Evolutionary conservation across 352 stramenopile species (phyloP).

Genomic region (Elongisporangium anandrum): DNA sequence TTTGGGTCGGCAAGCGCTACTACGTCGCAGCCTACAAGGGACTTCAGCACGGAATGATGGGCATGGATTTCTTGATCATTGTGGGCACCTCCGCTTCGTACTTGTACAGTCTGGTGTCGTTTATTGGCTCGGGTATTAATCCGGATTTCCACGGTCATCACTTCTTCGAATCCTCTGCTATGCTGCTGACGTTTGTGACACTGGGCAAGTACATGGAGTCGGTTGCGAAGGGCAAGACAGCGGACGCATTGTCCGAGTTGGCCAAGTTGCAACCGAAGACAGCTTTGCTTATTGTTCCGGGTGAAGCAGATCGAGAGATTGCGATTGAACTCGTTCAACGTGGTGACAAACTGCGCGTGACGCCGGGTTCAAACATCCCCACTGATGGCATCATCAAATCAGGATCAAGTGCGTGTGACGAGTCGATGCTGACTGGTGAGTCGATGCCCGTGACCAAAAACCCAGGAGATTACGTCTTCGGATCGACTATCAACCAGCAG

Average conservation of each 20-base stretch:
- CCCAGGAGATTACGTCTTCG: slow-evolving; percentile 75
- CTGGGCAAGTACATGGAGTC: slow-evolving; percentile 89
- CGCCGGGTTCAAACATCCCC: slow-evolving; percentile 71
- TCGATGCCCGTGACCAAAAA: slow-evolving; percentile 85
- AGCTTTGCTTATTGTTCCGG: slow-evolving; percentile 49
- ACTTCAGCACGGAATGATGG: slow-evolving; percentile 79
- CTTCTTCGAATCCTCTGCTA: slow-evolving; percentile 86
- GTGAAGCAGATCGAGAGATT: slow-evolving; percentile 62
- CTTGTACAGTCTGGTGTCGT: slow-evolving; percentile 78
- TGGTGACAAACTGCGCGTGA: slow-evolving; percentile 64
- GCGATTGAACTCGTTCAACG: slow-evolving; percentile 83
- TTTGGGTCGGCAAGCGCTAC: slow-evolving; percentile 72
- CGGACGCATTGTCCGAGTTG: slow-evolving; percentile 66
- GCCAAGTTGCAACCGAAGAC: slow-evolving; percentile 78
- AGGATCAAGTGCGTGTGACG: slow-evolving; percentile 62
- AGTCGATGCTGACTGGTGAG: slow-evolving; percentile 86
- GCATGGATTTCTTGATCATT: slow-evolving; percentile 89
- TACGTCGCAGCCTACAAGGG: slow-evolving; percentile 83
- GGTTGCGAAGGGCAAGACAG: slow-evolving; percentile 81
- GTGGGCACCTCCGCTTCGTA: slow-evolving; percentile 84
- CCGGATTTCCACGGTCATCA: slow-evolving; percentile 71
- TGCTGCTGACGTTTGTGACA: slow-evolving; percentile 85
- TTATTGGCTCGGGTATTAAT: slow-evolving; percentile 58
- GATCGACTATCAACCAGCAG: slow-evolving; percentile 79
- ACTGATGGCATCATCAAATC: slow-evolving; percentile 79